These are phyloP conservation scores for Delitschia confertaspora DNA, from an alignment of 495 filamentous ascomycete genomes.

Conservation along the genomic window DNA sequence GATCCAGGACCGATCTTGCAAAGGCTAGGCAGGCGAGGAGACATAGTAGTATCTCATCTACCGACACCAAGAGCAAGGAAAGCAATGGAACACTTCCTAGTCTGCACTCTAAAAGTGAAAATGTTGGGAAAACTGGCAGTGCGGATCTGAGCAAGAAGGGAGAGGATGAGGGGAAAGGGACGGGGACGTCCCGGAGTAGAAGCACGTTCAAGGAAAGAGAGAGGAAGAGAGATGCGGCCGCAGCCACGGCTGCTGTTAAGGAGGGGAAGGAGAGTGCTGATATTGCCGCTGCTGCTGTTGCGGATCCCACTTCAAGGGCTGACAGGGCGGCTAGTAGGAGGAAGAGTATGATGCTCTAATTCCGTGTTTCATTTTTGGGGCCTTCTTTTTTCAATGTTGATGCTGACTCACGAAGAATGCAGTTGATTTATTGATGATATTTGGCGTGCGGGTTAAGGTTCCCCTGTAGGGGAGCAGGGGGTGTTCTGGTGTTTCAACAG, in stretches of 20 bases:
- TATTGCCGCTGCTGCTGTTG: not conserved
- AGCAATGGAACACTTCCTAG: no score
- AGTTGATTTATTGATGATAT: no score
- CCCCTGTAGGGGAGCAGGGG: no score
- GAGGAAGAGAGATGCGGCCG: constrained; percentile 1
- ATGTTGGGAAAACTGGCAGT: no score
- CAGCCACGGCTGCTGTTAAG: not conserved
- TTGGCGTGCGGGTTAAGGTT: no score
- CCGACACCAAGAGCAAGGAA: constrained; percentile 1
- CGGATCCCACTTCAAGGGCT: constrained; percentile 3
- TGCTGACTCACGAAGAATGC: no score
- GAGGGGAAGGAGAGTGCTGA: constrained; percentile 1
- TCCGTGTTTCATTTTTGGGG: not conserved
- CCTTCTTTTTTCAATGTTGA: no score
- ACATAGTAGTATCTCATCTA: constrained; percentile 10
- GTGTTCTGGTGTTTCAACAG: no score
- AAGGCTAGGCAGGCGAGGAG: constrained; percentile 12
- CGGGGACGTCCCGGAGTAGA: no score
- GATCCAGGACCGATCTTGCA: constrained; percentile 11
- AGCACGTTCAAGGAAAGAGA: constrained; percentile 3
- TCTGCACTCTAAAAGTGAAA: no score
- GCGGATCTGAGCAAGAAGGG: no score
- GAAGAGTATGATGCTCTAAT: constrained; percentile 34
- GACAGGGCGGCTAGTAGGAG: constrained; percentile 30
- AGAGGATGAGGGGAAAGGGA: no score